Conservation (phyloP, 257 asterid species). For the Plectranthus barbatus region DNA sequence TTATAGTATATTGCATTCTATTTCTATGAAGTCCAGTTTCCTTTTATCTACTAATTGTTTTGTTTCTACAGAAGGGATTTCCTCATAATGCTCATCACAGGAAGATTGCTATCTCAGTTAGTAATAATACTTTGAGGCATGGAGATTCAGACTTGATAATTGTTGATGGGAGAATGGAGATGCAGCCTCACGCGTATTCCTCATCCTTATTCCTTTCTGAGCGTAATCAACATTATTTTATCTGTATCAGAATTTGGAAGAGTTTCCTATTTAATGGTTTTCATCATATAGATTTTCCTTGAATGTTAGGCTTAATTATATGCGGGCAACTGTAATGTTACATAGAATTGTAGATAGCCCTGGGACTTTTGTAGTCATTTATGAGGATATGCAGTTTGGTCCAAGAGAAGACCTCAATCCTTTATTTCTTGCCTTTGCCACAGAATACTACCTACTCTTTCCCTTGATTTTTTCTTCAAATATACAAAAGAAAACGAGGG, state of each 20-base stretch:
- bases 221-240: neutral
- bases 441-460: neutral
- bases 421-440: neutral
- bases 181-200: constrained; percentile 80
- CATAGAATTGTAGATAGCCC: neutral
- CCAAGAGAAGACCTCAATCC: neutral
- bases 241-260: neutral
- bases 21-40: neutral
- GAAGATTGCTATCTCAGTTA: constrained; percentile 79
- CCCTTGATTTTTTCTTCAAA: neutral
- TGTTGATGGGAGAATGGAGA: constrained; percentile 98
- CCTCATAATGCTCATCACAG: constrained; percentile 97
- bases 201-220: constrained; percentile 16
- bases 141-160: constrained; percentile 91
- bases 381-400: neutral
- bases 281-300: constrained; percentile 6
- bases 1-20: neutral
- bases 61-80: constrained; percentile 59
- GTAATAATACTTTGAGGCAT: constrained; percentile 85
- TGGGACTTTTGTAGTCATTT: neutral
- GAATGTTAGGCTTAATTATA: neutral
- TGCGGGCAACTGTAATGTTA: neutral
- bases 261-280: neutral
- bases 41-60: constrained; percentile 13
- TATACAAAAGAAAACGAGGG: neutral